Evolutionary conservation across 2,329 filamentous ascomycete genomes (phyloP).

Genomic region (Neofusicoccum kwambonambiense): DNA sequence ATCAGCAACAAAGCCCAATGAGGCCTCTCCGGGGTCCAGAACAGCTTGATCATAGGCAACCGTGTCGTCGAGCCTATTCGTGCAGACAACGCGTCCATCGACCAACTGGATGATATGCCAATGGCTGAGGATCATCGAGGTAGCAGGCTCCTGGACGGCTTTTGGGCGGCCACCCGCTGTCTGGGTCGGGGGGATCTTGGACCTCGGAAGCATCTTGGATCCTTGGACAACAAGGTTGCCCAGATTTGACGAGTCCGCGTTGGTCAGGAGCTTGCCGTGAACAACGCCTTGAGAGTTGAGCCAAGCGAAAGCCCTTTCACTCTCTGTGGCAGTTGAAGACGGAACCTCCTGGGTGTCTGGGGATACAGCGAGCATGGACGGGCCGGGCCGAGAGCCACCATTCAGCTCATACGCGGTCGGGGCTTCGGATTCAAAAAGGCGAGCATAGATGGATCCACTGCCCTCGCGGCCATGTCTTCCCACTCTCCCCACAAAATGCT

Average conservation of each 20-base stretch:
- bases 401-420: conserved; percentile 73
- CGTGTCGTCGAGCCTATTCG: conserved; percentile 82
- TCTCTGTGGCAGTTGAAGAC: conserved; percentile 52
- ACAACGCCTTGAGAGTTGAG: conserved; percentile 82
- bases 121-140: conserved; percentile 81
- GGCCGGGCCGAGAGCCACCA: conserved; percentile 56
- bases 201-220: conserved; percentile 72
- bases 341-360: conserved; percentile 63
- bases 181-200: conserved; percentile 70
- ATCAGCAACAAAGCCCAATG: conserved; percentile 83
- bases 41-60: conserved; percentile 87
- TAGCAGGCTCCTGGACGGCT: conserved; percentile 68
- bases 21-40: conserved; percentile 73
- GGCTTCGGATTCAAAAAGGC: conserved; percentile 82
- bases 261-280: conserved; percentile 73
- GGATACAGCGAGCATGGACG: conserved; percentile 71
- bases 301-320: conserved; percentile 84
- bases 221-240: conserved; percentile 74
- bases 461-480: conserved; percentile 73
- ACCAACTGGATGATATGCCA: conserved; percentile 89
- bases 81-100: conserved; percentile 77
- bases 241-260: conserved; percentile 61
- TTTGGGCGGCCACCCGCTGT: conserved; percentile 63
- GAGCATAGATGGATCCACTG: conserved; percentile 79
- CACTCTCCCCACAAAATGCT: conserved; percentile 78